These are phyloP conservation scores for Carex littledalei DNA, from an alignment of 176 grass and related monocot species.

Conservation along the genomic window DNA sequence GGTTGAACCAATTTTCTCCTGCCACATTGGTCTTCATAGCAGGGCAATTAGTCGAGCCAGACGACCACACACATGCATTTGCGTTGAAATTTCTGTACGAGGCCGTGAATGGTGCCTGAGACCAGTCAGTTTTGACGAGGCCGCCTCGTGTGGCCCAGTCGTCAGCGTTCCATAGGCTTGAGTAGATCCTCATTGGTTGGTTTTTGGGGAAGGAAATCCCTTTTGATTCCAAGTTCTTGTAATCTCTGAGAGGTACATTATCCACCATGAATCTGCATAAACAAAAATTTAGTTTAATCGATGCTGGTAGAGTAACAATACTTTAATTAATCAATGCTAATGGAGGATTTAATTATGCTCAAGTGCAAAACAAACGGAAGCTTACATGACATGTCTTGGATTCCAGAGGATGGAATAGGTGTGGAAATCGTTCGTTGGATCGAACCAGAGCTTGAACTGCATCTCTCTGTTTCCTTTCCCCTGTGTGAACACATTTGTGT, in stretches of 20 bases:
- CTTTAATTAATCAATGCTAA: not conserved
- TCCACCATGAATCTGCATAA: conserved; percentile 78
- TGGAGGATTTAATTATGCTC: not conserved
- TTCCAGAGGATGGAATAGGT: conserved; percentile 94
- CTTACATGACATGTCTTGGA: conserved; percentile 72
- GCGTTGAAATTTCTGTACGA: conserved; percentile 52
- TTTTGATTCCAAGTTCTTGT: conserved; percentile 47
- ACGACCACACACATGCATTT: conserved; percentile 47
- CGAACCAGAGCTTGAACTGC: conserved; percentile 87
- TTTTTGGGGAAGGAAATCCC: conserved; percentile 74
- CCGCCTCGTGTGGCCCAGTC: conserved; percentile 87
- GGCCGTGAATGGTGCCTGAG: conserved; percentile 58
- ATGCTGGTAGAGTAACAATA: not conserved
- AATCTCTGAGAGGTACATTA: conserved; percentile 64
- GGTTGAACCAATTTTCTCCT: conserved; percentile 53
- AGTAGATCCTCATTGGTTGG: conserved; percentile 82
- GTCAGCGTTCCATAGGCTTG: conserved; percentile 79
- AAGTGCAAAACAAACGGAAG: no score
- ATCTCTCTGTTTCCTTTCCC: conserved; percentile 60
- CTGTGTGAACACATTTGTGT: conserved; percentile 83
- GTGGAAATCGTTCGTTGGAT: conserved; percentile 75
- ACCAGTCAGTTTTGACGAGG: conserved; percentile 72
- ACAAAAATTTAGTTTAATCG: not conserved
- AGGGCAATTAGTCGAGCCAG: conserved; percentile 5
- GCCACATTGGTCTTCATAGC: conserved; percentile 23